phyloP scores from a whole-genome alignment of 176 grass and related monocot species.

The Phoenix dactylifera region DNA sequence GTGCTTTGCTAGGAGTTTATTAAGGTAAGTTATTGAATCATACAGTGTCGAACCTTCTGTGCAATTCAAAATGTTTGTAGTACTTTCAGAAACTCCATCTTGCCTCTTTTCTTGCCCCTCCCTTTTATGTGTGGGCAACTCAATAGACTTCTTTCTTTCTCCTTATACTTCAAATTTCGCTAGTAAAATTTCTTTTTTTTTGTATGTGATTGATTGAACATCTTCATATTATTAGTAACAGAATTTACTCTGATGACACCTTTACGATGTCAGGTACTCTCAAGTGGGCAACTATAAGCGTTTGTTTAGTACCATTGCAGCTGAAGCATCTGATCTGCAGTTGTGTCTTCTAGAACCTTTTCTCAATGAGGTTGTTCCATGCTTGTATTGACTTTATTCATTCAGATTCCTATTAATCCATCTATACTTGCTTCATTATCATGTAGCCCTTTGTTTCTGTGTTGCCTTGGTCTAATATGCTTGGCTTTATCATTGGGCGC shows the following conservation, averaged over 20 bases:
- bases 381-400: not conserved
- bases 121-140: not conserved
- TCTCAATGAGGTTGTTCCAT: slow-evolving; percentile 57
- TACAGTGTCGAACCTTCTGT: not conserved
- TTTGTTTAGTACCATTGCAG: slow-evolving; percentile 67
- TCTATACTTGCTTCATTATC: not conserved
- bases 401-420: not conserved
- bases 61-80: too few relatives aligned
- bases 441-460: not conserved
- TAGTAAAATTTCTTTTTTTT: not conserved
- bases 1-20: slow-evolving; percentile 68
- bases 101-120: not conserved
- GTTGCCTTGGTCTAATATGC: too few relatives aligned
- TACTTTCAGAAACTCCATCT: too few relatives aligned
- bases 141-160: not conserved
- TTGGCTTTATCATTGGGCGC: too few relatives aligned
- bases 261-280: slow-evolving; percentile 33
- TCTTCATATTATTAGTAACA: too few relatives aligned
- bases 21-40: slow-evolving; percentile 43
- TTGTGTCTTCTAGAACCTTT: slow-evolving; percentile 68
- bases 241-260: too few relatives aligned
- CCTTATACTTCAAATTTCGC: not conserved
- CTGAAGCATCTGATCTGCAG: slow-evolving; percentile 71
- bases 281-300: slow-evolving; percentile 75
- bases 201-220: too few relatives aligned